A percentile compares a stretch with the other conserved stretches of the same genome.
phyloP scores from a whole-genome alignment of 176 grass and related monocot genomes.

The Stipa capillata region DNA sequence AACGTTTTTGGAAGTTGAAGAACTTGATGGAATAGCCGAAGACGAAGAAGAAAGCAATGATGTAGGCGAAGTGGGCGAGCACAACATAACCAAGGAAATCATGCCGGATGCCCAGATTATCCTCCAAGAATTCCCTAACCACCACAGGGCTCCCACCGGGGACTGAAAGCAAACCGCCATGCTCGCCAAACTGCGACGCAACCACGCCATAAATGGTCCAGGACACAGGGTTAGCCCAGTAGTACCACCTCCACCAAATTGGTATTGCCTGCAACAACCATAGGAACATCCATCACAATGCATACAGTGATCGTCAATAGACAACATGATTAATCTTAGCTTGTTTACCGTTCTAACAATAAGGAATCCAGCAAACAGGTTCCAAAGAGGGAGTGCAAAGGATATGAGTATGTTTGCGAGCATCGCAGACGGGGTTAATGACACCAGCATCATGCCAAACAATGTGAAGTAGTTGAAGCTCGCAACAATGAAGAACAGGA shows the following conservation, averaged over 20 bases:
- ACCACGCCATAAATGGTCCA: constrained; percentile 75
- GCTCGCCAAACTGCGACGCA: constrained; percentile 52
- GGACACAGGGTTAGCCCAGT: constrained; percentile 69
- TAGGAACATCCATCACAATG: background rate
- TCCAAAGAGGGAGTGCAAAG: constrained; percentile 66
- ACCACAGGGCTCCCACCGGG: constrained; percentile 4
- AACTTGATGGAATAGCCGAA: constrained; percentile 73
- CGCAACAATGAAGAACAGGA: constrained; percentile 63
- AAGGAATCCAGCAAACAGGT: constrained; percentile 70
- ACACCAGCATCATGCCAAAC: constrained; percentile 75
- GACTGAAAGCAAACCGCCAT: background rate
- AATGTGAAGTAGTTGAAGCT: constrained; percentile 72
- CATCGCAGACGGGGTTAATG: constrained; percentile 51
- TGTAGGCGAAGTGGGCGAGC: constrained; percentile 53
- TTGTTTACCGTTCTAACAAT: constrained; percentile 48
- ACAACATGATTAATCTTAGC: background rate
- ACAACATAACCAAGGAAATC: constrained; percentile 56
- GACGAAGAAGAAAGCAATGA: constrained; percentile 48
- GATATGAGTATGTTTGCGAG: constrained; percentile 47
- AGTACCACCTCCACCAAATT: constrained; percentile 95
- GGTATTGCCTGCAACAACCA: constrained; percentile 41
- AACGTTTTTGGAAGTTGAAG: constrained; percentile 82
- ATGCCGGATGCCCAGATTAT: constrained; percentile 38
- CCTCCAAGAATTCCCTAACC: constrained; percentile 39
- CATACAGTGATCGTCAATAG: background rate